A percentile compares a stretch with the other conserved stretches of the same genome.
Evolutionary conservation across 805 yeast species (phyloP).

Genomic region (Lipomyces lipofer): DNA sequence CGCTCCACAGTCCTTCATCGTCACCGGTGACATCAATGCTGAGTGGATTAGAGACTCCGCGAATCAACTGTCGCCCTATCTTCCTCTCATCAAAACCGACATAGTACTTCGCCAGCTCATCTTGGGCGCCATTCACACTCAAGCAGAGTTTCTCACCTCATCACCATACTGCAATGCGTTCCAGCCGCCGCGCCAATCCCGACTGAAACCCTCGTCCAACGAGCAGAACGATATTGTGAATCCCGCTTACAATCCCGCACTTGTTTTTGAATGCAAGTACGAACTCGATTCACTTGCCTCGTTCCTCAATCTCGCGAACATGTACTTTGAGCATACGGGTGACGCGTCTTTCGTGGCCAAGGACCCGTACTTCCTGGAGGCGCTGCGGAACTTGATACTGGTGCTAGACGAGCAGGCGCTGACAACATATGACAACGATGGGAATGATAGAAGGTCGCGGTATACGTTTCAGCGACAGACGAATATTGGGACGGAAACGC

Average conservation of each 20-base stretch:
- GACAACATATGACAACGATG: slow-evolving; percentile 48
- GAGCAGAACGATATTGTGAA: slow-evolving; percentile 55
- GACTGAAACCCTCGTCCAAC: slow-evolving; percentile 38
- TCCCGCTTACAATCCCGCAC: slow-evolving; percentile 69
- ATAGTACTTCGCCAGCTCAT: slow-evolving; percentile 52
- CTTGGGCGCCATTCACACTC: slow-evolving; percentile 78
- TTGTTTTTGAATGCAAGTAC: slow-evolving; percentile 86
- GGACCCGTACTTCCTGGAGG: slow-evolving; percentile 23
- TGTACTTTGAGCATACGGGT: slow-evolving; percentile 62
- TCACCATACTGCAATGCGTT: slow-evolving; percentile 90
- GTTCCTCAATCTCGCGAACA: slow-evolving; percentile 71
- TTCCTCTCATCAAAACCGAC: slow-evolving; percentile 59
- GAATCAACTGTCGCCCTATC: slow-evolving; percentile 75
- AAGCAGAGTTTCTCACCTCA: slow-evolving; percentile 59
- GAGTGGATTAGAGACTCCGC: slow-evolving; percentile 92
- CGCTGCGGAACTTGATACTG: slow-evolving; percentile 43
- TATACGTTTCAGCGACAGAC: slow-evolving; percentile 77
- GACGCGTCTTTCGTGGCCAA: slow-evolving; percentile 47
- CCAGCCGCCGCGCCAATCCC: slow-evolving; percentile 67
- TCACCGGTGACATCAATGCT: slow-evolving; percentile 91
- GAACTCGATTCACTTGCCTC: slow-evolving; percentile 86
- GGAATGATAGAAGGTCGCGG: slow-evolving; percentile 43
- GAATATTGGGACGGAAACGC: slow-evolving; percentile 73
- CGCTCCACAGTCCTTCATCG: slow-evolving; percentile 67
- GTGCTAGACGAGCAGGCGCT: slow-evolving; percentile 61